Conservation (phyloP, 2,329 filamentous ascomycete genomes). For the Colletotrichum eremochloae region DNA sequence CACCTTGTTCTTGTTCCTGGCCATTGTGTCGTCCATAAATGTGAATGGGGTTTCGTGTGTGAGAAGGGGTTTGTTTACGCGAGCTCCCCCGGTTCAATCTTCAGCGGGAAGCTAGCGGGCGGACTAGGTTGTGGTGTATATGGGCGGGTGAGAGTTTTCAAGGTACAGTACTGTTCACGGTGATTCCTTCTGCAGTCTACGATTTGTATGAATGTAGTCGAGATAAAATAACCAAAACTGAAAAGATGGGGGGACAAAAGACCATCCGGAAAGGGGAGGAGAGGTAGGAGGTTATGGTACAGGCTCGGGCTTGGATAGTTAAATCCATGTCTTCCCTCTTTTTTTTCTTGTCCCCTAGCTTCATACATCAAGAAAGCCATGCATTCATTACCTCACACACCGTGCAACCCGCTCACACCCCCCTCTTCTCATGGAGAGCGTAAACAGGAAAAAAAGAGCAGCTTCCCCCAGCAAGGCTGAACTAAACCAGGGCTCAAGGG, state of each 20-base stretch:
- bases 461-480: conserved; percentile 17
- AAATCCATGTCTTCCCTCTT: background rate
- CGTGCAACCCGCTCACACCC: background rate
- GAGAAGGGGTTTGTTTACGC: background rate
- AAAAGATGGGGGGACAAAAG: background rate
- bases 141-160: background rate
- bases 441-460: conserved; percentile 5
- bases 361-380: background rate
- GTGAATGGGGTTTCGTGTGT: background rate
- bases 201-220: background rate
- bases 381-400: conserved; percentile 36
- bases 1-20: conserved; percentile 42
- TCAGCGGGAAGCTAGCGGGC: conserved; percentile 1
- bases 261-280: background rate
- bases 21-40: conserved; percentile 40
- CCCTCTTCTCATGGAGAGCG: background rate
- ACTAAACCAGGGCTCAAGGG: background rate
- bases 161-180: background rate
- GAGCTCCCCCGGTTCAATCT: background rate
- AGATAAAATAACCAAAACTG: background rate
- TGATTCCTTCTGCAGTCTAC: background rate
- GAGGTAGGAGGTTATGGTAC: background rate
- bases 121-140: background rate
- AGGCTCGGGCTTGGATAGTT: background rate
- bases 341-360: background rate